A percentile compares a stretch with the other conserved stretches of the same genome.
phyloP scores from a whole-genome alignment of 2,329 filamentous ascomycete species.

The Beauveria medogensis region DNA sequence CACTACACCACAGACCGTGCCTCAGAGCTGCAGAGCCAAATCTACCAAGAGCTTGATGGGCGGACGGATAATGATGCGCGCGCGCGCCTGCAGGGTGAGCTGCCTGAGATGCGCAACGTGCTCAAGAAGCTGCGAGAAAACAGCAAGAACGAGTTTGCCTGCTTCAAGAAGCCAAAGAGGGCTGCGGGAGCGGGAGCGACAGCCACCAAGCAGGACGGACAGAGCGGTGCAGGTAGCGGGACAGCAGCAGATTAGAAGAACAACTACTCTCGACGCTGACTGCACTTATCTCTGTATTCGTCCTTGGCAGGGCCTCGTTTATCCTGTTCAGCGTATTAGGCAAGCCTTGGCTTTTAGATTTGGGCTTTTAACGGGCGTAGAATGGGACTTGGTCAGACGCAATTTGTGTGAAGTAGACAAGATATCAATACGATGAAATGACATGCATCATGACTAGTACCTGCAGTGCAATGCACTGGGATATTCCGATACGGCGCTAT shows the following conservation, averaged over 20 bases:
- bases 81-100: constrained; percentile 69
- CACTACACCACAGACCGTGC: constrained; percentile 83
- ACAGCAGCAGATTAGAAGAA: constrained; percentile 19
- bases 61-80: constrained; percentile 84
- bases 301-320: neutral
- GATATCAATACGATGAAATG: neutral
- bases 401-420: neutral
- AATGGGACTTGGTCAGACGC: neutral
- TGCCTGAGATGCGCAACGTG: constrained; percentile 81
- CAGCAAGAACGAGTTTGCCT: constrained; percentile 80
- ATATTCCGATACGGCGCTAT: neutral
- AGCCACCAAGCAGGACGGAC: constrained; percentile 6
- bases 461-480: neutral
- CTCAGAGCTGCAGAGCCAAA: constrained; percentile 73
- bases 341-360: neutral
- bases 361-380: neutral
- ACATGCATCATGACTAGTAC: neutral
- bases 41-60: constrained; percentile 84
- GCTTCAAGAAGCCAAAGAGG: constrained; percentile 61
- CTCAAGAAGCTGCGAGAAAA: constrained; percentile 77
- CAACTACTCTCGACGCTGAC: constrained; percentile 3
- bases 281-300: neutral
- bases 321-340: neutral
- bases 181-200: constrained; percentile 17
- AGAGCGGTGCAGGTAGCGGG: constrained; percentile 1